Evolutionary conservation across 2,329 filamentous ascomycete genomes (phyloP), one percentile per base, ranked within the genome.

Genomic region (Sporothrix curviconia): DNA sequence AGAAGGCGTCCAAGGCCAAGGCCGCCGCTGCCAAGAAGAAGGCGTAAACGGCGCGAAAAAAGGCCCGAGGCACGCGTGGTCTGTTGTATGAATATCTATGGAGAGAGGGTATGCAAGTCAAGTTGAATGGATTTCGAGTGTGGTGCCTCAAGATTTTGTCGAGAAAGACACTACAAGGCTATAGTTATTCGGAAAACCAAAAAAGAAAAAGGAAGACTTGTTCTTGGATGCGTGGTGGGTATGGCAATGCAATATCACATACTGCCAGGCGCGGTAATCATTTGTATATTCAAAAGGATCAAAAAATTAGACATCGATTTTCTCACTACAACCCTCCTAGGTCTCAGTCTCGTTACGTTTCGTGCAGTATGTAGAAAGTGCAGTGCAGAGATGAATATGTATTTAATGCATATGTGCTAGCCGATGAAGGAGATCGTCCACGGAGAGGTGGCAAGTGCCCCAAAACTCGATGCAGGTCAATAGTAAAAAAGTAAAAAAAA

Each of bases 1-100:
- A 97, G 84, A 96, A 94, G 84, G 90, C 90, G 3, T 86, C 90
- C 65, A 99, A 97, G 82, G 87, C 88, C 62, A 92, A 91, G 75
- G 87, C 88, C 58, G 86, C 87, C 19, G 60, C 62, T 8, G 22
- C 58, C 51, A 90, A 90, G 80, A 95, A 96, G 85, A 94, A 95
- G 85, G 84, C 86, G 60, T 90, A 79, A 77, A 34, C 17, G 14
- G 34, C 6, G n/a, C n/a, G n/a, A n/a, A n/a, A n/a, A n/a, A n/a
- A n/a, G n/a, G n/a, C n/a, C n/a, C n/a, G n/a, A n/a, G n/a, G n/a
- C n/a, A n/a, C n/a, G n/a, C n/a, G n/a, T n/a, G n/a, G n/a, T n/a
- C n/a, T n/a, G n/a, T n/a, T n/a, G n/a, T n/a, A n/a, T n/a, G n/a
- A n/a, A n/a, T n/a, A n/a, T n/a, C n/a, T n/a, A n/a, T n/a, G n/a